Evolutionary conservation across 78 protist species (phyloP).

Genomic region (Dictyostelium intermedium): DNA sequence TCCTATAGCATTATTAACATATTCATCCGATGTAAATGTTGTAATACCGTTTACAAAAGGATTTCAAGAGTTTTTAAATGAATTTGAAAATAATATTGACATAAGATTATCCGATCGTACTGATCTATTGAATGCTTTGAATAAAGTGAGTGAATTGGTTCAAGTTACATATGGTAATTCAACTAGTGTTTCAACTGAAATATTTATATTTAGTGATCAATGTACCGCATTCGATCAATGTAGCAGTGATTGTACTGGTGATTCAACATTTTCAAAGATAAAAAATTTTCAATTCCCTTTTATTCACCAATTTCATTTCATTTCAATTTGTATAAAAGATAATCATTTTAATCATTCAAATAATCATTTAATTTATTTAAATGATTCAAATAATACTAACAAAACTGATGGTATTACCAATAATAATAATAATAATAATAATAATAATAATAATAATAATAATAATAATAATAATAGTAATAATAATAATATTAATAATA

Average conservation of each 20-base stretch:
- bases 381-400: neutral
- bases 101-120: slow-evolving; percentile 17
- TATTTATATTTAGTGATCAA: slow-evolving; percentile 43
- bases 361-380: neutral
- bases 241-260: neutral
- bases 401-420: neutral
- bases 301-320: slow-evolving; percentile 55
- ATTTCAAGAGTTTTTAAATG: neutral
- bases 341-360: neutral
- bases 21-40: slow-evolving; percentile 23
- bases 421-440: neutral
- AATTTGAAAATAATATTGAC: neutral
- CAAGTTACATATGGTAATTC: neutral
- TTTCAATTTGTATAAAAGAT: slow-evolving; percentile 41
- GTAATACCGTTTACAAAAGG: slow-evolving; percentile 22
- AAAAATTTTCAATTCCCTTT: slow-evolving; percentile 27
- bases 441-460: no score
- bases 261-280: neutral
- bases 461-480: neutral
- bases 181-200: neutral
- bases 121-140: slow-evolving; percentile 17
- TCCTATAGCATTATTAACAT: slow-evolving; percentile 30
- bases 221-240: slow-evolving; percentile 25
- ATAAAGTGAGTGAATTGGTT: neutral
- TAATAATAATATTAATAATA: neutral